Evolutionary conservation across 2,329 filamentous ascomycete genomes (phyloP).

Genomic region (Fusarium algeriense): DNA sequence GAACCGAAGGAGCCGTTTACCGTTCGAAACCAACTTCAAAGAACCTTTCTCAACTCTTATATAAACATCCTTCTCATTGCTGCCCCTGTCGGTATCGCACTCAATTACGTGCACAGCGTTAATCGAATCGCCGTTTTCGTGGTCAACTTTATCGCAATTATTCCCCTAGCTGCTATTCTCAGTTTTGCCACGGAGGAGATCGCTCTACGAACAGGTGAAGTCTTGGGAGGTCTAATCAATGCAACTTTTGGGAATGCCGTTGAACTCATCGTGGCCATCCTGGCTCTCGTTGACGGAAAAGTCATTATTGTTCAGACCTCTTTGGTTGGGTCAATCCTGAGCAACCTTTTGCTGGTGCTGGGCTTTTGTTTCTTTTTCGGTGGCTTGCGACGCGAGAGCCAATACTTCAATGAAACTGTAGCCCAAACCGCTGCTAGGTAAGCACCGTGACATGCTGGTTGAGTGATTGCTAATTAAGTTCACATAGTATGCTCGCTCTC

Average conservation of each 20-base stretch:
- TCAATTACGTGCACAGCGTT: slow-evolving; percentile 71
- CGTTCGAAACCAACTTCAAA: slow-evolving; percentile 73
- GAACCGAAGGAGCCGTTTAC: slow-evolving; percentile 69
- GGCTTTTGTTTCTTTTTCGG: slow-evolving; percentile 95
- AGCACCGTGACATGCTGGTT: background rate
- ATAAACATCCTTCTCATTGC: slow-evolving; percentile 85
- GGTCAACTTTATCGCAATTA: slow-evolving; percentile 93
- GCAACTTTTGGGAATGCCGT: slow-evolving; percentile 94
- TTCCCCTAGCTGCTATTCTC: slow-evolving; percentile 88
- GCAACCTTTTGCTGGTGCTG: slow-evolving; percentile 88
- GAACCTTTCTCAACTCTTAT: slow-evolving; percentile 84
- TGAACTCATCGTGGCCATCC: slow-evolving; percentile 88
- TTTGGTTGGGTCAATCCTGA: slow-evolving; percentile 90
- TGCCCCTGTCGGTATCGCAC: slow-evolving; percentile 82
- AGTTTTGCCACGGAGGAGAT: slow-evolving; percentile 93
- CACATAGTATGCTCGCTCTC: slow-evolving; percentile 71
- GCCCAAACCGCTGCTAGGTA: slow-evolving; percentile 86
- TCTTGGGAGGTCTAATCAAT: slow-evolving; percentile 88
- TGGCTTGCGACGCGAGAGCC: slow-evolving; percentile 81
- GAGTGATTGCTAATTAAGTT: background rate
- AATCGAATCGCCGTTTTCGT: slow-evolving; percentile 78
- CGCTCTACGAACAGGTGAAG: slow-evolving; percentile 83
- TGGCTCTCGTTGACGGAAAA: slow-evolving; percentile 80
- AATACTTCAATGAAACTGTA: slow-evolving; percentile 92
- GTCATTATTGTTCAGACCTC: slow-evolving; percentile 92